Evolutionary conservation across 2,329 filamentous ascomycete genomes (phyloP), one percentile per base, ranked within the genome.

Genomic region (Magnaporthiopsis incrustans): DNA sequence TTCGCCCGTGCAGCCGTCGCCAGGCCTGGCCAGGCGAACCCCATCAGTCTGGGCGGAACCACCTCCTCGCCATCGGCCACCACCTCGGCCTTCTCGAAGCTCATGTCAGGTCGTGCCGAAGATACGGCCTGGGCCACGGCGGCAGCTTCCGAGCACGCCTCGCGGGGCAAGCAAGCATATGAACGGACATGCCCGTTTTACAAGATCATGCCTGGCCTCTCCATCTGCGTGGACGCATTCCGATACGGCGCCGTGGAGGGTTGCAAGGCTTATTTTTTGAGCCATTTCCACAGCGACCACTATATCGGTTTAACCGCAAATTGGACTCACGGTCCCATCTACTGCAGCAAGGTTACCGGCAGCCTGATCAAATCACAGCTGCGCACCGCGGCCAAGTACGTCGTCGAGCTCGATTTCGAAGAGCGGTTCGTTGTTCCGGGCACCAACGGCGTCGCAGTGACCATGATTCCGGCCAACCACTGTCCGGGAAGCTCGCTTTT

Each of bases 271-370:
- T 99, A 99, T 73, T 99, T 99, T 69, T 82, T 99, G 14, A 97
- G 93, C 70, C 95, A 99, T 73, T 99, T 98, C 69, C 95, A 99
- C 75, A 97, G 92, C 71, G 95, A 99, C 73, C 95, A 99, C 73
- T 99, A 99, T 70, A 87, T 97, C 44, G 95, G 95, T 2, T 79
- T 99, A 14, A 95, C 91, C 14, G 87, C 90, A 10, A 91, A 83
- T 38, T 99, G 95, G 95, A 86, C 81, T 56, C 93, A 99, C 73
- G 95, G 95, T 0, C 94, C 93, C 0, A 98, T 99, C 61, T 99
- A 97, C 72, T 98, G 95, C 78, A 98, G 94, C 72, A 89, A 87
- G 69, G 90, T 97, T 18, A 99, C 95, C 0, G 95, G 85, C 0
- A 96, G 96, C 70, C 82, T 99, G 2, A 91, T 98, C 44, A 88